Base-by-base conservation (phyloP, 345 rosid species). In the Euphorbia tirucalli region DNA sequence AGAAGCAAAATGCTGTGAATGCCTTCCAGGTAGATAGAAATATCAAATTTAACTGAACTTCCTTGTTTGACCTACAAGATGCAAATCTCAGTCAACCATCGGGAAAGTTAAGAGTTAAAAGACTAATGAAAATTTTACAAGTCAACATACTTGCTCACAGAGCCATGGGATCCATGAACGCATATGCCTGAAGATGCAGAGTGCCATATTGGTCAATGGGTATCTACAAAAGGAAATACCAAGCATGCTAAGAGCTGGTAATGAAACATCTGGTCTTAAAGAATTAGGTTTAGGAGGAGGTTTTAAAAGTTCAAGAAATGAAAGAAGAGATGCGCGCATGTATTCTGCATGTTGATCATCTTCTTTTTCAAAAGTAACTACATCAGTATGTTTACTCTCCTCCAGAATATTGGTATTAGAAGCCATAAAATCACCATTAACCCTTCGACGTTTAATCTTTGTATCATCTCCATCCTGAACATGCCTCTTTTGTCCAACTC, bases 171-270 rank as follows among this genome's bases (percentile, higher is more conserved):
- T 85, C 97, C 97, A 92, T 41, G 82, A 77, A 75, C 52, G 75
- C 91, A 90, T 83, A 76, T 78, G 86, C 43, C 44, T 81, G 80
- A 86, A 87, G 81, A 89, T 89, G 85, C 75, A 55, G 59, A 61
- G 68, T 72, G 88, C 86, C 80, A 92, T 70, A 65, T 74, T 73
- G 65, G 89, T 83, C 70, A 75, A 68, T 68, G 93, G 88, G 75
- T 77, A 80, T 77, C 77, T 82, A 77, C 74, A 87, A 84, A 88
- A 92, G 73, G 90, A 88, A 85, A 82, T 78, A 71, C 91, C 83
- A 75, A 94, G 92, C 85, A 88, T 82, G 84, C 90, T 87, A 84
- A 94, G 96, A 83, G 96, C 89, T 69, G 87, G 72, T 73, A 94
- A 54, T 14, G 85, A 86, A 61, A 84, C 79, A 76, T 85, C 83